Conservation (phyloP, 1,139 yeast genomes). For the Sugiyamaella pinicola region DNA sequence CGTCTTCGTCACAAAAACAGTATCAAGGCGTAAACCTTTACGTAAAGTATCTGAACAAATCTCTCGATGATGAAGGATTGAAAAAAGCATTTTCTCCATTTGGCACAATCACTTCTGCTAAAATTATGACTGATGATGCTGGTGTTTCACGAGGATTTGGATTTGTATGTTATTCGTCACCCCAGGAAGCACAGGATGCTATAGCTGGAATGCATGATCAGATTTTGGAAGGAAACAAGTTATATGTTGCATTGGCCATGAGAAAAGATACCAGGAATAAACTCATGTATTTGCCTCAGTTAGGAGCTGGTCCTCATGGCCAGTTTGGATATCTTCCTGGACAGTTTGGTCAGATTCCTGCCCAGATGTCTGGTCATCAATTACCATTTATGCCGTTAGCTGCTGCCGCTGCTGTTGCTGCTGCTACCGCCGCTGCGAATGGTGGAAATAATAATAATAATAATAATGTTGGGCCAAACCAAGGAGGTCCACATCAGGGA, state of each 20-base stretch:
- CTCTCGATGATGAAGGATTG: slow-evolving; percentile 77
- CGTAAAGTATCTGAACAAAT: slow-evolving; percentile 82
- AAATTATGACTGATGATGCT: slow-evolving; percentile 83
- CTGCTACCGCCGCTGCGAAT: slow-evolving; percentile 21
- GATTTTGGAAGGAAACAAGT: slow-evolving; percentile 81
- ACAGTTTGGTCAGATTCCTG: slow-evolving; percentile 9
- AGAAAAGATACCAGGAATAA: slow-evolving; percentile 57
- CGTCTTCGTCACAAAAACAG: slow-evolving; percentile 42
- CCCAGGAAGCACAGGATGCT: slow-evolving; percentile 92
- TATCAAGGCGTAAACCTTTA: slow-evolving; percentile 91
- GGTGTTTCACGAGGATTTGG: slow-evolving; percentile 94
- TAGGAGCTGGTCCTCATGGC: neutral
- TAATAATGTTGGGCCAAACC: neutral
- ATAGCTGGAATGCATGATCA: slow-evolving; percentile 90
- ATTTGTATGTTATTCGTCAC: slow-evolving; percentile 87
- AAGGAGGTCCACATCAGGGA: slow-evolving; percentile 7
- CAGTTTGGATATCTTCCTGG: slow-evolving; percentile 13
- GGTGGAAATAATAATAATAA: neutral
- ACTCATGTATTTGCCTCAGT: slow-evolving; percentile 12
- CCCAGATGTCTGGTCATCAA: slow-evolving; percentile 5
- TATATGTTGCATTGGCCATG: slow-evolving; percentile 93
- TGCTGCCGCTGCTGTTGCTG: slow-evolving; percentile 24
- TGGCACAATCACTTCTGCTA: slow-evolving; percentile 87
- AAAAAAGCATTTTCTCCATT: slow-evolving; percentile 80
- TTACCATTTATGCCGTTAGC: slow-evolving; percentile 18